These are phyloP conservation scores for Boletellus sp. DNA, from an alignment of 768 basidiomycete species.

Conservation along the genomic window DNA sequence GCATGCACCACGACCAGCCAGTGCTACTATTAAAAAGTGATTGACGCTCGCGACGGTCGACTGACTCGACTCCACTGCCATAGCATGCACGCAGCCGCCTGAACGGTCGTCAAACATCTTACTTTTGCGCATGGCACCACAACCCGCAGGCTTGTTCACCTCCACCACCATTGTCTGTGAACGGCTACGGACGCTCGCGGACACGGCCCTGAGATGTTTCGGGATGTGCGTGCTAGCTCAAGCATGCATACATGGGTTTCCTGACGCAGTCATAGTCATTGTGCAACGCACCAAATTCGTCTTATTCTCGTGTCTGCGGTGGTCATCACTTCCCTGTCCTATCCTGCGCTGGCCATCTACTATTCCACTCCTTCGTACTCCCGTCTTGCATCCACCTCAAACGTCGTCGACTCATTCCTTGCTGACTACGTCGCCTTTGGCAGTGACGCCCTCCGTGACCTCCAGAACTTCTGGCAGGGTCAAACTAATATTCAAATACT, in stretches of 20 bases:
- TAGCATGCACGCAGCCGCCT: conserved; percentile 18
- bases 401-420: conserved; percentile 61
- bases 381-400: conserved; percentile 47
- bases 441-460: conserved; percentile 55
- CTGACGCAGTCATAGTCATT: conserved; percentile 53
- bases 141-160: conserved; percentile 15
- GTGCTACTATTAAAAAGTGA: not conserved
- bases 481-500: conserved; percentile 59
- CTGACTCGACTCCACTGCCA: not conserved
- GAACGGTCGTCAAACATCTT: conserved; percentile 7
- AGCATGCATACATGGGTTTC: not conserved
- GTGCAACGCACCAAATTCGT: conserved; percentile 86
- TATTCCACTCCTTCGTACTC: conserved; percentile 68
- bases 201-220: conserved; percentile 63
- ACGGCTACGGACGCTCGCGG: conserved; percentile 38
- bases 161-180: conserved; percentile 23
- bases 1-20: not conserved
- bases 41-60: not conserved
- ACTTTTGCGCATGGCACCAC: conserved; percentile 24
- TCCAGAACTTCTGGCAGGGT: conserved; percentile 69
- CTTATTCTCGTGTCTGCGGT: conserved; percentile 84
- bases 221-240: conserved; percentile 61
- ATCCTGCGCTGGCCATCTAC: conserved; percentile 85
- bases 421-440: conserved; percentile 50
- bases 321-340: conserved; percentile 86